Base-by-base conservation (phyloP, 106 monocot species). In the Phalaenopsis aphrodite region DNA sequence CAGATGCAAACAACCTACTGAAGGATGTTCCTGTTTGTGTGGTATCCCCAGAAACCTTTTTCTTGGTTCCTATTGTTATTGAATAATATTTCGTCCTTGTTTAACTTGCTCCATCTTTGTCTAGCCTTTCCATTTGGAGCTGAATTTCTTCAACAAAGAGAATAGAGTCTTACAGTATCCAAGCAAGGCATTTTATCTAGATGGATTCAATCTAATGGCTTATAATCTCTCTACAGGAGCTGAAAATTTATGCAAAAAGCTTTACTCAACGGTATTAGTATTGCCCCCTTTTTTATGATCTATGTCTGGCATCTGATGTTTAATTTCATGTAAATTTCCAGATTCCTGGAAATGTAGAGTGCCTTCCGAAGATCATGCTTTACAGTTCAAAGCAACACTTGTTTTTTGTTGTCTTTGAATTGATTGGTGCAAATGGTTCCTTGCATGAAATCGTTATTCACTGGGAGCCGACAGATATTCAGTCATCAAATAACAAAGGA, bases 371-470 rank as follows among this genome's bases (percentile, higher is more conserved):
- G 76, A 89, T 39, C 81, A 91, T 95, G 75, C 79, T 89, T 79
- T 95, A 99, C 89, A 99, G 98, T 85, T 85, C 94, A 83, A 99
- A 99, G 81, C 94, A 93, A 71, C 88, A 95, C 80, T 80, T 99
- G 42, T 99, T 99, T 85, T 79, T 99, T 55, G 87, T 99, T 77
- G 88, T 93, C 6, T 95, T 93, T 80, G 88, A 93, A 84, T 83
- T 95, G 73, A 86, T 81, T 86, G 89, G 89, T 57, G 71, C 85
- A 37, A 91, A 76, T 77, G 86, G 92, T 84, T 78, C 85, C 55
- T 23, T 89, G 0, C 98, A 90, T 86, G 94, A 99, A 89, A 95
- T 95, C 77, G 92, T 99, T 83, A 87, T 94, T 85, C 94, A 99
- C 41, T 87, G 91, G 98, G 98, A 99, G 76, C 95, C 93, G 77